Conservation (phyloP, 2,329 filamentous ascomycete genomes). For the Claviceps arundinis region DNA sequence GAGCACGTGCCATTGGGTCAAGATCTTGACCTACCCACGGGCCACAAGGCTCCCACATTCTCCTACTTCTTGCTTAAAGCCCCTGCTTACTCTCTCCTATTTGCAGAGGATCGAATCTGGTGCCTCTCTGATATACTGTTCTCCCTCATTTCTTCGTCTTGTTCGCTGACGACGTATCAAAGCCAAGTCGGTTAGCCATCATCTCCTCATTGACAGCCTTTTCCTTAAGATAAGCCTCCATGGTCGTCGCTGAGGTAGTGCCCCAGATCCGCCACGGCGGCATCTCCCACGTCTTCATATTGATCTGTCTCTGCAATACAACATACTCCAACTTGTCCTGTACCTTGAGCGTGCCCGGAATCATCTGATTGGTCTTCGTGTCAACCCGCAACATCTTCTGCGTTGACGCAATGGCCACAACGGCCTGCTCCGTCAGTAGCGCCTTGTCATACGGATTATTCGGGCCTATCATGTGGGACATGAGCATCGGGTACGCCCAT, state of each 20-base stretch:
- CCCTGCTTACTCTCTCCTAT: background rate
- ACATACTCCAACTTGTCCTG: conserved; percentile 50
- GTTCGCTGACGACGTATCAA: conserved; percentile 10
- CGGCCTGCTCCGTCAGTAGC: conserved; percentile 32
- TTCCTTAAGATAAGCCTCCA: conserved; percentile 26
- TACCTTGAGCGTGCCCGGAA: conserved; percentile 34
- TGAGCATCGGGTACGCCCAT: conserved; percentile 32
- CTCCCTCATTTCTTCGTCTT: background rate
- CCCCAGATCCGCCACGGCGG: conserved; percentile 53
- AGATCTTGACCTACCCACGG: no score
- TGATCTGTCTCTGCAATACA: conserved; percentile 39
- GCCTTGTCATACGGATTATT: conserved; percentile 29
- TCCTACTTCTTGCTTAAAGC: background rate
- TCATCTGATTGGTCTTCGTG: conserved; percentile 20
- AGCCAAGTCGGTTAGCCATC: conserved; percentile 20
- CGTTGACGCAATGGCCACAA: conserved; percentile 45
- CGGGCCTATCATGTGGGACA: conserved; percentile 39
- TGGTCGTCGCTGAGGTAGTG: conserved; percentile 40
- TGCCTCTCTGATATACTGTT: no score
- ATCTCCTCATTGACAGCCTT: conserved; percentile 21
- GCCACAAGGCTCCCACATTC: background rate
- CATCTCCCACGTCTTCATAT: conserved; percentile 32
- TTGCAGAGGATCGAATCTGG: background rate
- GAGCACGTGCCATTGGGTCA: no score
- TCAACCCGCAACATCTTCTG: conserved; percentile 38